phyloP scores from a whole-genome alignment of 2,329 filamentous ascomycete species.

The Nothophaeocryptopus gaeumannii region DNA sequence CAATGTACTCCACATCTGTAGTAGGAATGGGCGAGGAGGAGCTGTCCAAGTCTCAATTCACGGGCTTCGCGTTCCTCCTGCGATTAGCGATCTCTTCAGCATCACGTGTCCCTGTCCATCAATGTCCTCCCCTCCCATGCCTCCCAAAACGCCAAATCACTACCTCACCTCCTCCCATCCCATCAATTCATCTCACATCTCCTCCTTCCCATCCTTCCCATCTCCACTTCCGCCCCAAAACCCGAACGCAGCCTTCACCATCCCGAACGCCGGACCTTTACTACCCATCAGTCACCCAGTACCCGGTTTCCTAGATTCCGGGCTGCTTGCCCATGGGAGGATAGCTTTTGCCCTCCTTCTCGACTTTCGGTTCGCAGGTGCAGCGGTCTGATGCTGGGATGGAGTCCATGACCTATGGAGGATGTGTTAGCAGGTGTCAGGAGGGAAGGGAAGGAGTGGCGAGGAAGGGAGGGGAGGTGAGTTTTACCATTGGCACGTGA shows the following conservation, averaged over 20 bases:
- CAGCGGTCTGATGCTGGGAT: conserved; percentile 61
- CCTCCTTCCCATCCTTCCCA: conserved; percentile 28
- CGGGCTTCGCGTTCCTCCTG: too few species aligned
- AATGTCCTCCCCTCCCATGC: too few species aligned
- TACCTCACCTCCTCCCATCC: background rate
- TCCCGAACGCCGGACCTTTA: conserved; percentile 30
- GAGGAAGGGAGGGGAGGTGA: conserved; percentile 27
- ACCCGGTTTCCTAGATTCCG: conserved; percentile 3
- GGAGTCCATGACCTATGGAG: conserved; percentile 64
- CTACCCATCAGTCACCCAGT: conserved; percentile 9
- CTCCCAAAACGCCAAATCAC: too few species aligned
- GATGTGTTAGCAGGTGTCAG: conserved; percentile 26
- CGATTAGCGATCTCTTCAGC: too few species aligned
- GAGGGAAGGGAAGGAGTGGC: conserved; percentile 20
- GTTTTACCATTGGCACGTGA: conserved; percentile 21
- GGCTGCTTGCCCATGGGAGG: conserved; percentile 56
- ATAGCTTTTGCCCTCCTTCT: conserved; percentile 60
- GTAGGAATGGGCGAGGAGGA: too few species aligned
- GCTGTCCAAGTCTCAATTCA: too few species aligned
- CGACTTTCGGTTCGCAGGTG: conserved; percentile 62
- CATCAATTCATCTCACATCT: conserved; percentile 17
- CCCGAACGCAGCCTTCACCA: conserved; percentile 32
- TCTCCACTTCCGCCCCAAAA: conserved; percentile 20
- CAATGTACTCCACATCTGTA: too few species aligned
- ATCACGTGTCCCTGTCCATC: too few species aligned